Percentiles rank a stretch among this genome's conserved stretches.
Evolutionary conservation across 441 rosid species (phyloP).

Genomic region (Corymbia calophylla): DNA sequence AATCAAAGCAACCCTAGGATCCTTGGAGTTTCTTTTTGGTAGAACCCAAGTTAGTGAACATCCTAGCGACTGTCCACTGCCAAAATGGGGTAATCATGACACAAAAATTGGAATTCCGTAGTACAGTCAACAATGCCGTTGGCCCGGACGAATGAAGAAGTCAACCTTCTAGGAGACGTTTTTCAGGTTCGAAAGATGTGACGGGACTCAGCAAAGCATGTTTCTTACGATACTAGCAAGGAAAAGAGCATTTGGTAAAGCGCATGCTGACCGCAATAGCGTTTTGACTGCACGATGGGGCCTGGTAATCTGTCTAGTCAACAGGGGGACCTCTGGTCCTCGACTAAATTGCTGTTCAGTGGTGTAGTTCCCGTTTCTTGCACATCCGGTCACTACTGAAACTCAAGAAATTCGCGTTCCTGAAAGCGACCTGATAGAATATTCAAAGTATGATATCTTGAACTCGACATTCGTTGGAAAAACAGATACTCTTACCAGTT

Average conservation of each 20-base stretch:
- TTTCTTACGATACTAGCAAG: background rate
- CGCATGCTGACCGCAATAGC: background rate
- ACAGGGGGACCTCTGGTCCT: background rate
- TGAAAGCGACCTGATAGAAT: background rate
- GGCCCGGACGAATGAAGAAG: background rate
- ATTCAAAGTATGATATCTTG: background rate
- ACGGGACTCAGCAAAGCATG: background rate
- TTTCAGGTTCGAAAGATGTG: background rate
- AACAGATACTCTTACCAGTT: background rate
- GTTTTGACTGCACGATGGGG: background rate
- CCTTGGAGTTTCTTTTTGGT: background rate
- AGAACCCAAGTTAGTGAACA: background rate
- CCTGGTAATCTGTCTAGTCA: background rate
- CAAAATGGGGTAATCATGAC: background rate
- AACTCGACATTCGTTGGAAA: background rate
- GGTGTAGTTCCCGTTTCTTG: background rate
- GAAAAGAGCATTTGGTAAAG: background rate
- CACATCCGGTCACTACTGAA: background rate
- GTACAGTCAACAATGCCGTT: background rate
- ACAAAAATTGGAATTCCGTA: background rate
- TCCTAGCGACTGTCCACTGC: background rate
- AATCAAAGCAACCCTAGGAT: background rate
- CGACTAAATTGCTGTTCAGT: background rate
- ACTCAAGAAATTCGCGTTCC: background rate
- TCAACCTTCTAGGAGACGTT: background rate